A percentile compares a stretch with the other conserved stretches of the same genome.
phyloP scores from a whole-genome alignment of 305 asterid species.

The Fraxinus paxiana region DNA sequence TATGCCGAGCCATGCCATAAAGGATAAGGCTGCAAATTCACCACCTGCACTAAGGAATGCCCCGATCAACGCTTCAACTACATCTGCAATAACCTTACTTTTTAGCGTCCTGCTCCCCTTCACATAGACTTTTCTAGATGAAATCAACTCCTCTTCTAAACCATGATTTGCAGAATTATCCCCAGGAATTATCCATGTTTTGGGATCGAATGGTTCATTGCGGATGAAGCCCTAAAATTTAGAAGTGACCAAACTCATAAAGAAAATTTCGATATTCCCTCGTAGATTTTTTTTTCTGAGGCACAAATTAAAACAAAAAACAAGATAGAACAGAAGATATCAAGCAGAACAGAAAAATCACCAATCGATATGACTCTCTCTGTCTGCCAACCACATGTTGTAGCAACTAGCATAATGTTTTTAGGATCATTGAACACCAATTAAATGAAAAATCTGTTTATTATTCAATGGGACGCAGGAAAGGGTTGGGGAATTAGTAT shows the following conservation, averaged over 20 bases:
- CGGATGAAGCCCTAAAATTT: conserved; percentile 70
- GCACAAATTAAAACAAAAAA: not conserved
- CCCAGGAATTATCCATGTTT: conserved; percentile 72
- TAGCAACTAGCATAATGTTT: not conserved
- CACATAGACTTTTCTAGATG: conserved; percentile 33
- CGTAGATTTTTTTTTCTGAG: not conserved
- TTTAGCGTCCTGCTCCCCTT: conserved; percentile 33
- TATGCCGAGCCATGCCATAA: conserved; percentile 73
- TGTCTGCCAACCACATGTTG: not conserved
- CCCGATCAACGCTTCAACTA: conserved; percentile 76
- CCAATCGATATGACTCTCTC: not conserved
- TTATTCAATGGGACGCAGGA: not conserved
- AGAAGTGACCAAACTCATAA: not conserved
- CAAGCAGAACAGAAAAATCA: not conserved
- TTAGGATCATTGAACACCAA: not conserved
- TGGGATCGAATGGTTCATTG: conserved; percentile 61
- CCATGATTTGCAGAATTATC: conserved; percentile 24
- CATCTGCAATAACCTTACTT: conserved; percentile 67
- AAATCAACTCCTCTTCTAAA: conserved; percentile 34
- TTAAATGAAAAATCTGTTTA: not conserved
- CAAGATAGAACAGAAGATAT: not conserved
- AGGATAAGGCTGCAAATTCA: conserved; percentile 59
- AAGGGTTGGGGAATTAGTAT: not conserved
- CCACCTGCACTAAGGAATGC: conserved; percentile 70
- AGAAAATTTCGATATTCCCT: not conserved